Base-by-base conservation (phyloP, 495 filamentous ascomycete species). In the Podospora anserina region DNA sequence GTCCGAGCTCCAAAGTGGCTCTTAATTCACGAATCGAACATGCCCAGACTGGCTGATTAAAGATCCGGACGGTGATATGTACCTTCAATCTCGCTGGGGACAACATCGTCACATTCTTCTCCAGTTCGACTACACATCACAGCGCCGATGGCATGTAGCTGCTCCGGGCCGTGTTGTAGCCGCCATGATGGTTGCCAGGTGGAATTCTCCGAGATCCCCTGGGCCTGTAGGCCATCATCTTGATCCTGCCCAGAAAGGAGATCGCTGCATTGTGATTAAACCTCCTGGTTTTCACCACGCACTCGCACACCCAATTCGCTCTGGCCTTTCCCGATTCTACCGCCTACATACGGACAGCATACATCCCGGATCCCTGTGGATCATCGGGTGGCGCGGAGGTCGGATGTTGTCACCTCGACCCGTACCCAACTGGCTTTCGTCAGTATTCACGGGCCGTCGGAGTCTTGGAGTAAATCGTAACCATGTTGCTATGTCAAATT, bases 281-380 rank as follows among this genome's bases (percentile, higher is more conserved):
- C 61, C 61, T 39, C 30, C 18, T 58, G 15, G 2, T 26, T 18
- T n/a, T 58, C 5, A 39, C 32, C 61, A 4, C 19, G 61, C 16
- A 30, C 30, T 32, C 34, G n/a, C n/a, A 44, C 19, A 9, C 19
- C 59, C 18, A 30, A 61, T 30, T 16, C 16, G 9, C 61, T 63
- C 32, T 15, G 2, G 9, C 16, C 27, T 62, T 57, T 69, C 63
- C 63, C 23, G 56, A 56, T 69, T 66, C 58, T 64, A 26, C 44
- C 58, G 57, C 58, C 57, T 65, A 30, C 68, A 66, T 66, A 66
- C 68, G 64, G 63, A 39, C 63, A 18, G 13, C 5, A 27, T 34
- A 66, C 28, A 61, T 66, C 63, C 63, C 68, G 68, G 56, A 55
- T n/a, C 26, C 32, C 61, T 32, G 32, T 32, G 32, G 34, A 32